Conservation (phyloP, 164 flowering plant genomes). For the Brasenia schreberi region DNA sequence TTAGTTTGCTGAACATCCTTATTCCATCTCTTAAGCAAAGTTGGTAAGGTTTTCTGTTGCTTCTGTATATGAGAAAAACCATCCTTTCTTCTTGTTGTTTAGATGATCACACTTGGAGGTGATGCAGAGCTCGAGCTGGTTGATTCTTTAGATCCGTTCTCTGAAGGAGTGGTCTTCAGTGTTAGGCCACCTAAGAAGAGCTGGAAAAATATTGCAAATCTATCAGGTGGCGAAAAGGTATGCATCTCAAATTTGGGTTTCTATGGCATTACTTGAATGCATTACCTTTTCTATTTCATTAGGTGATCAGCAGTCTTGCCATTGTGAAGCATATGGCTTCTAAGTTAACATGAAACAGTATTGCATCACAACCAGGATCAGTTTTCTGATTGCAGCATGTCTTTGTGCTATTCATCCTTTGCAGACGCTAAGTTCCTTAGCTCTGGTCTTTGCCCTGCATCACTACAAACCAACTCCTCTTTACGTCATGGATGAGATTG, state of each 20-base stretch:
- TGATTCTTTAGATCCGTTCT: slow-evolving; percentile 96
- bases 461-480: slow-evolving; percentile 99
- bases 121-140: slow-evolving; percentile 98
- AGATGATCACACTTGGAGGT: slow-evolving; percentile 99
- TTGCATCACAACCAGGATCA: too few relatives aligned
- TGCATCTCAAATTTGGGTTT: background rate
- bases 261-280: background rate
- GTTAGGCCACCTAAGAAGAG: slow-evolving; percentile 99
- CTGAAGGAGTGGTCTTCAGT: slow-evolving; percentile 99
- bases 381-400: too few relatives aligned
- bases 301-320: background rate
- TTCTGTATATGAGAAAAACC: background rate
- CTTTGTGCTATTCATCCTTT: background rate
- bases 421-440: slow-evolving; percentile 98
- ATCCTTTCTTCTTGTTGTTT: slow-evolving; percentile 3
- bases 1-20: background rate
- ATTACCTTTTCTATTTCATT: background rate
- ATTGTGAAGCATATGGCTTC: background rate
- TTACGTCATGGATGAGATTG: slow-evolving; percentile 99
- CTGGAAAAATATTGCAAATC: slow-evolving; percentile 96
- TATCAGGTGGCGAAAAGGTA: slow-evolving; percentile 99
- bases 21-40: background rate
- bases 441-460: slow-evolving; percentile 96
- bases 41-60: background rate
- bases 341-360: background rate